Base-by-base conservation (phyloP, 441 rosid genomes). In the Aleurites moluccanus region DNA sequence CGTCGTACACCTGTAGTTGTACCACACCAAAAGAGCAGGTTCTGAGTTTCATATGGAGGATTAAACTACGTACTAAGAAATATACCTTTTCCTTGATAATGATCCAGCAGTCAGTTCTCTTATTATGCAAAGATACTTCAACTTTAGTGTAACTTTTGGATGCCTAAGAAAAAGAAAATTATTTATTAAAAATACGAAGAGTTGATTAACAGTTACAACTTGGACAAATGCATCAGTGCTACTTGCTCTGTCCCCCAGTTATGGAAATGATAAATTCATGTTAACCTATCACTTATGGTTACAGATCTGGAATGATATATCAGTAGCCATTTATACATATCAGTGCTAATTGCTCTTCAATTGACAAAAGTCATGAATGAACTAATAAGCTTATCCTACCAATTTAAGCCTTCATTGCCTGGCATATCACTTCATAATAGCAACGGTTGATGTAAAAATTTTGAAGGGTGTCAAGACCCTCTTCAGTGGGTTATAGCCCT, bases 31-130 rank as follows among this genome's bases (percentile, higher is more conserved):
- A 53, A 13, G 67, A 30, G 18, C 2, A 71, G 5, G 52, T 45
- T 64, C 62, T 28, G 14, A 40, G 45, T 25, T 53, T 69, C 62
- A 47, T 66, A 72, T 30, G 67, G 23, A 73, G 52, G 55, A 77
- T 47, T 57, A 52, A 73, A 72, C 60, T 67, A 70, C 20, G 75
- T 68, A 38, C 8, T 20, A 6, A 40, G 56, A 28, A 61, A n/a
- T 38, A 57, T 73, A 90, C 97, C 92, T 82, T 93, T 78, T 86
- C 89, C 84, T 91, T 93, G 80, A 93, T 82, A 77, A 96, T 91
- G 66, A 92, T 82, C 99, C 99, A 96, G 77, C 98, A 96, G 77
- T 96, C 96, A 21, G 85, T 79, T 85, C 94, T 90, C 83, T 85
- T 93, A 80, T 92, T 83, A 80, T 96, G 98, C 66, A 49, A 35